Evolutionary conservation across 106 monocot species (phyloP).

Genomic region (Acanthochlamys bracteata): DNA sequence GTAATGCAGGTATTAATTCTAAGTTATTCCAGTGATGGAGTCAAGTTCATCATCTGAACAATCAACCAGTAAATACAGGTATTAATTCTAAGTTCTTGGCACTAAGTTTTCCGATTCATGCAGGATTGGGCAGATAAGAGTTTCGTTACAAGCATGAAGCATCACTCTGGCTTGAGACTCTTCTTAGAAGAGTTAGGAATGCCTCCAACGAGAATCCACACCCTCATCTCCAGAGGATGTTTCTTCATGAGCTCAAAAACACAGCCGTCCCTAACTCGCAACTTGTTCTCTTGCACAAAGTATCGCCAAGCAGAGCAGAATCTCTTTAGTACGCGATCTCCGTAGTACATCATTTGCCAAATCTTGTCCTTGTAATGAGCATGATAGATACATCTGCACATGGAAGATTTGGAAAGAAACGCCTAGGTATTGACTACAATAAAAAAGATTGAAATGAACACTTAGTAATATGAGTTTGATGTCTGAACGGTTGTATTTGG

Average conservation of each 20-base stretch:
- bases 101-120: too few species aligned
- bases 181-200: too few species aligned
- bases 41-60: too few species aligned
- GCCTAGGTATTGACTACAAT: constrained; percentile 30
- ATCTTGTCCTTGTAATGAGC: constrained; percentile 14
- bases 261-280: constrained; percentile 50
- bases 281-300: constrained; percentile 33
- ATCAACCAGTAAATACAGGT: too few species aligned
- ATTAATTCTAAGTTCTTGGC: too few species aligned
- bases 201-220: constrained; percentile 34
- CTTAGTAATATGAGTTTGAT: constrained; percentile 12
- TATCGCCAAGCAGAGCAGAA: constrained; percentile 27
- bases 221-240: constrained; percentile 22
- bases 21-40: too few species aligned
- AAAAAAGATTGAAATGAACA: background rate
- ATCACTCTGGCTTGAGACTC: too few species aligned
- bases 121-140: too few species aligned
- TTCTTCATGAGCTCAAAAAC: constrained; percentile 44
- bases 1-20: too few species aligned
- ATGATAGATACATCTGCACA: background rate
- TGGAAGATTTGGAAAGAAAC: constrained; percentile 29
- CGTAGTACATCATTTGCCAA: constrained; percentile 35
- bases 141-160: too few species aligned
- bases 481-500: too few species aligned
- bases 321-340: constrained; percentile 4